Evolutionary conservation across 768 basidiomycete species (phyloP), one percentile per base, ranked within the genome.

Genomic region (Neoboletus magnificus): DNA sequence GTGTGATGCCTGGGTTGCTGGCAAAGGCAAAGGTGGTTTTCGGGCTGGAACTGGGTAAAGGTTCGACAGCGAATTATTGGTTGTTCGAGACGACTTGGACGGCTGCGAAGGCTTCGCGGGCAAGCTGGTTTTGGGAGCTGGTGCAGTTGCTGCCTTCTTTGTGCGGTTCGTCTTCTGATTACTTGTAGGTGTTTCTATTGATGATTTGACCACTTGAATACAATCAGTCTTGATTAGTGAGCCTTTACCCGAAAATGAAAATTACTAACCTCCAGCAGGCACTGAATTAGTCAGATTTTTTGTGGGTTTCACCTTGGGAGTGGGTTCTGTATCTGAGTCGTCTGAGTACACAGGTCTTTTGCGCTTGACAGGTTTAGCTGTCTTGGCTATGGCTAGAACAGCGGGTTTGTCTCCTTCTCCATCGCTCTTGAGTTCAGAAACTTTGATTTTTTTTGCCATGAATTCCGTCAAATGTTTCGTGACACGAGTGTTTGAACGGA

Each of bases 401-500:
- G 70, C 71, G 27, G 69, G 71, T n/a, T 42, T 57, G 36, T 71
- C 64, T 32, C 71, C 71, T 12, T 72, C 61, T 23, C 71, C 69
- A 16, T 71, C 70, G 25, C 62, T 73, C 46, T 40, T 64, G 42
- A 71, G 69, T 27, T 71, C 71, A 16, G 67, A 67, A 32, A 69
- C 62, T 42, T 71, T 72, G 55, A 71, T 59, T 36, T 63, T 66
- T 50, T 72, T 62, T 12, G 64, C 52, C 54, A 74, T 66, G 39
- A 70, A 73, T 9, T 60, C 60, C 60, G 59, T 45, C 59, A 79
- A 63, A 39, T 68, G 66, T 23, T 70, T 71, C 32, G 69, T 69
- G 35, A 78, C 67, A 20, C 64, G 64, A n/a, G 57, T 54, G 44
- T 79, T 79, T 48, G 74, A 58, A 20, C 74, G 75, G 50, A 79